Conservation (phyloP, 192 early-diverging fungal species). For the Backusella morwellensis region DNA sequence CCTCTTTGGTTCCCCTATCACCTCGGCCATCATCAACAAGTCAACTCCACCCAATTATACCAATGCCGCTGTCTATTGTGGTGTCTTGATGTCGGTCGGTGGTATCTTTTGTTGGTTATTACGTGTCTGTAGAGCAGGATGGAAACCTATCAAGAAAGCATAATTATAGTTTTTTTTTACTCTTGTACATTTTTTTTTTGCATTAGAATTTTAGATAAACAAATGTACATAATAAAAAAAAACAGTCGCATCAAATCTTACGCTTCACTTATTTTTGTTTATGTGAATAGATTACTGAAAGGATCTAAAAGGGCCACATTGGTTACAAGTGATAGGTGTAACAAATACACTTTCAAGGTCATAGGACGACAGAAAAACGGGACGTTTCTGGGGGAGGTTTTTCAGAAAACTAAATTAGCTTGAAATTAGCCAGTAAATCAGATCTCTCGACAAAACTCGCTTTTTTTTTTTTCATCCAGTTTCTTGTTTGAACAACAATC, state of each 20-base stretch:
- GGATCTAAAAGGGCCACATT: no score
- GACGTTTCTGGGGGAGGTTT: no score
- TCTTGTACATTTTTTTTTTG: background rate
- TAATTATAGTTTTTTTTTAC: background rate
- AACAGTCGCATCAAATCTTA: background rate
- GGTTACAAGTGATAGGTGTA: no score
- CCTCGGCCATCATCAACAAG: slow-evolving; percentile 27
- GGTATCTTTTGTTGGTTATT: slow-evolving; percentile 10
- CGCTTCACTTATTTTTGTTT: background rate
- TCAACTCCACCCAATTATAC: slow-evolving; percentile 8
- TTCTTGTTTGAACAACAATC: no score
- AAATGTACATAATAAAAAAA: background rate
- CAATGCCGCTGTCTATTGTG: slow-evolving; percentile 19
- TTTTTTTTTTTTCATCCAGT: no score
- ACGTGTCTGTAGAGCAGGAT: slow-evolving; percentile 18
- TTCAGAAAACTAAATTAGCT: no score
- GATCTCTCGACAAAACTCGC: no score
- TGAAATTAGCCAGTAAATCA: no score
- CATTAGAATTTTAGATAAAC: background rate
- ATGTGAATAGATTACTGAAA: background rate
- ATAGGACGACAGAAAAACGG: no score
- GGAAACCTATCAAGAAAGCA: slow-evolving; percentile 8
- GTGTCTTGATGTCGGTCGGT: slow-evolving; percentile 13
- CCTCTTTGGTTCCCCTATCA: slow-evolving; percentile 39
- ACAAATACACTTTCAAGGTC: no score